Conservation (phyloP, 2,329 filamentous ascomycete species). For the Pyrenophora tritici-repentis region DNA sequence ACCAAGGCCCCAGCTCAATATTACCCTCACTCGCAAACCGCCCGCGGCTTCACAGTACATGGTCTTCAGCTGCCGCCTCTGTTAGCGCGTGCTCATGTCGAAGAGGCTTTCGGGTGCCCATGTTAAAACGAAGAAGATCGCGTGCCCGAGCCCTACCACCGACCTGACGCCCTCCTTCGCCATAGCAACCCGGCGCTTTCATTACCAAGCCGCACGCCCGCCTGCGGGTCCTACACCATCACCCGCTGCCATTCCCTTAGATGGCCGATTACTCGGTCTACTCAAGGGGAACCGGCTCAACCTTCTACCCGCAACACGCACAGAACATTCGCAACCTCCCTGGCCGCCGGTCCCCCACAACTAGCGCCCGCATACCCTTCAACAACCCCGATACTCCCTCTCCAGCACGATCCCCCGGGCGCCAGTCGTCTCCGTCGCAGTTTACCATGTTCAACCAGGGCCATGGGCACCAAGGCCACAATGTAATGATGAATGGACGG, state of each 20-base stretch:
- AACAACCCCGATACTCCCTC: constrained; percentile 59
- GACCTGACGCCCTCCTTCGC: constrained; percentile 42
- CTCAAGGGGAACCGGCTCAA: constrained; percentile 64
- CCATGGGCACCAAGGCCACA: constrained; percentile 68
- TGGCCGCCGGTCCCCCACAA: constrained; percentile 54
- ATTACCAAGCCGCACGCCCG: constrained; percentile 34
- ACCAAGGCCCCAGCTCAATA: constrained; percentile 21
- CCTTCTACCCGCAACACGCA: constrained; percentile 62
- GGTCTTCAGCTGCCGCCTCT: constrained; percentile 33
- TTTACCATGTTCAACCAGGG: constrained; percentile 74
- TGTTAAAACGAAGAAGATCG: constrained; percentile 56
- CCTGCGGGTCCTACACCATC: constrained; percentile 34
- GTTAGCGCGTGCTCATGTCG: constrained; percentile 42
- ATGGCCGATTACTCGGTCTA: constrained; percentile 71
- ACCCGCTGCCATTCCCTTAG: constrained; percentile 52
- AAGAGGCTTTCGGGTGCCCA: constrained; percentile 47
- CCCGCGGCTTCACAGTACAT: constrained; percentile 26
- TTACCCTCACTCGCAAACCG: constrained; percentile 19
- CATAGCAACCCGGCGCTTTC: constrained; percentile 30
- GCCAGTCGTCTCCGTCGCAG: constrained; percentile 54
- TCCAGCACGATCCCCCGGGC: constrained; percentile 62
- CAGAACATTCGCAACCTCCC: constrained; percentile 54
- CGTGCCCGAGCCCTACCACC: constrained; percentile 52
- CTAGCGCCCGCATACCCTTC: constrained; percentile 51
- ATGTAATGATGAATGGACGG: constrained; percentile 75